A percentile compares a stretch with the other conserved stretches of the same genome.
phyloP scores from a whole-genome alignment of 1,284 basidiomycete genomes.

The Tilletia caries region DNA sequence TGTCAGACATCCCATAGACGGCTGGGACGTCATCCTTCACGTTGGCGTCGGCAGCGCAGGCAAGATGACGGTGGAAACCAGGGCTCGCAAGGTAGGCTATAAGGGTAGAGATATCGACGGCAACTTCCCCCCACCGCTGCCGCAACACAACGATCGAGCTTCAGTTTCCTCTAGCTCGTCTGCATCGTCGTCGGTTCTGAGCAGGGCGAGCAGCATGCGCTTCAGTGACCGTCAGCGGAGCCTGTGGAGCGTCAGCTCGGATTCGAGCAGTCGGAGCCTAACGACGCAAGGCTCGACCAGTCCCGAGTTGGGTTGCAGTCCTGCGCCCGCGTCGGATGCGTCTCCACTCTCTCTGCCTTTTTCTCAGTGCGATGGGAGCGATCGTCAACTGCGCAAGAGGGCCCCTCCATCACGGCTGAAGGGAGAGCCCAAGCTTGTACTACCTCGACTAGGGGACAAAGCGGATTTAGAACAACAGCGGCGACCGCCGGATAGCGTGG shows the following conservation, averaged over 20 bases:
- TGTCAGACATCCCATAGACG: conserved; percentile 1
- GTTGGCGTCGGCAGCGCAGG: conserved; percentile 6
- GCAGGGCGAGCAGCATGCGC: neutral
- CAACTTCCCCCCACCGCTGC: conserved; percentile 5
- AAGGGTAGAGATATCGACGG: neutral
- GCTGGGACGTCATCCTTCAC: conserved; percentile 13
- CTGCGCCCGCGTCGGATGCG: neutral
- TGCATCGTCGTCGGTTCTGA: neutral
- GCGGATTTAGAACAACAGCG: neutral
- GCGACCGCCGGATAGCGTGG: neutral
- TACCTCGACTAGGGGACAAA: conserved; percentile 1
- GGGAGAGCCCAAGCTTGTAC: neutral
- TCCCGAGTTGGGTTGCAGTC: neutral
- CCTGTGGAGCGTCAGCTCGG: neutral
- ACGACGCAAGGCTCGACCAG: neutral
- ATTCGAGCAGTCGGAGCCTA: neutral
- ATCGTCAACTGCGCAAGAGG: neutral
- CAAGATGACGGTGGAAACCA: conserved; percentile 6
- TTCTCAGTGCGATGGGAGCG: neutral
- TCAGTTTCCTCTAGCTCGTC: neutral
- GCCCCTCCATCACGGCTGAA: neutral
- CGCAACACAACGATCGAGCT: neutral
- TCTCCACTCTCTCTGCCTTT: neutral
- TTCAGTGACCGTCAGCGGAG: neutral
- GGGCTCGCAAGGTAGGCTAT: conserved; percentile 6